Percentiles rank a stretch among this genome's conserved stretches.
Conservation (phyloP, 2,329 filamentous ascomycete genomes). For the Fusarium protoensiforme region DNA sequence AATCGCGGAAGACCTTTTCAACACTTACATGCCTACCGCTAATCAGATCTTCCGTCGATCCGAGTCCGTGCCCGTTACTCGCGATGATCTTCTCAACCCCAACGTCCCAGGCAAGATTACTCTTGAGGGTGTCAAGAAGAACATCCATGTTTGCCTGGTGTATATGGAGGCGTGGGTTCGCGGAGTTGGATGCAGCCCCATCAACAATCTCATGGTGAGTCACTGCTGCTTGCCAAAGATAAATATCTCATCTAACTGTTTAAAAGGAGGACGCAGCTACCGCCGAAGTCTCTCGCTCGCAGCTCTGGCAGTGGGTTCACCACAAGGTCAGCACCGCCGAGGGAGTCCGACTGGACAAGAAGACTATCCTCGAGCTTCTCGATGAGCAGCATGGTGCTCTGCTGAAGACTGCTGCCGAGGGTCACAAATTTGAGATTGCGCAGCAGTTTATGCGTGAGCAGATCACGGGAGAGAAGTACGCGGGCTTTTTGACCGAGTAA, state of each 20-base stretch:
- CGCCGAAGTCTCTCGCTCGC: constrained; percentile 91
- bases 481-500: constrained; percentile 9
- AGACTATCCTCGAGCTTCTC: not conserved
- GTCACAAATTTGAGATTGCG: constrained; percentile 3
- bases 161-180: constrained; percentile 99
- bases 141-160: constrained; percentile 92
- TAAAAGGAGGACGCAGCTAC: constrained; percentile 89
- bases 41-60: constrained; percentile 94
- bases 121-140: constrained; percentile 96
- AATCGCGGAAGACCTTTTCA: constrained; percentile 94
- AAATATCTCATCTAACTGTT: not conserved
- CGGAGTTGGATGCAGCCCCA: constrained; percentile 95
- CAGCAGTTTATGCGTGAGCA: constrained; percentile 4
- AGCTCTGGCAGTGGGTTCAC: constrained; percentile 96
- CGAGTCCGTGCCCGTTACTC: constrained; percentile 86
- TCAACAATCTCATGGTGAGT: constrained; percentile 87
- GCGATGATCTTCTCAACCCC: constrained; percentile 96
- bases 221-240: not conserved
- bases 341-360: constrained; percentile 56
- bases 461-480: constrained; percentile 12
- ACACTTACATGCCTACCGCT: constrained; percentile 97
- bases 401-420: not conserved
- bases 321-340: constrained; percentile 80
- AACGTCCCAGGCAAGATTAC: constrained; percentile 94
- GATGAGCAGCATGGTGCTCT: not conserved